phyloP scores from a whole-genome alignment of 2,329 filamentous ascomycete species.

The Alternaria angustiovoidea region DNA sequence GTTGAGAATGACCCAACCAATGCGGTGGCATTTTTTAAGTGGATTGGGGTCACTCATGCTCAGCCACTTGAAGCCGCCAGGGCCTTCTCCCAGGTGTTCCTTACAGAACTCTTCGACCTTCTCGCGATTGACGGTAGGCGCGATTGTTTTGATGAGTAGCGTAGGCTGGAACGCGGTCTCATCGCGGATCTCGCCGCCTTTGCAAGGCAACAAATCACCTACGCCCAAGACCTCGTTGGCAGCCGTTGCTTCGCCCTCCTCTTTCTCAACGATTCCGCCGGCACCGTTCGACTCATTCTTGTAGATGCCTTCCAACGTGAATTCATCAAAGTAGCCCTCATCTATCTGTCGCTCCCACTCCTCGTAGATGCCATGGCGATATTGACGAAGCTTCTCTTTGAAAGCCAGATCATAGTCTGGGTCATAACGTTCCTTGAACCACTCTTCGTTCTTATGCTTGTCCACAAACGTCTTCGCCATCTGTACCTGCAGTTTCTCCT shows the following conservation, averaged over 20 bases:
- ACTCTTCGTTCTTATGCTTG: constrained; percentile 93
- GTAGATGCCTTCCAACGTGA: constrained; percentile 90
- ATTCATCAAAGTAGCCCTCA: constrained; percentile 87
- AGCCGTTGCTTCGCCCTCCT: constrained; percentile 92
- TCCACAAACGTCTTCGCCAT: constrained; percentile 91
- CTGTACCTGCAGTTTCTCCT: constrained; percentile 69
- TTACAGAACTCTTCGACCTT: constrained; percentile 96
- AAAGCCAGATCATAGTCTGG: constrained; percentile 80
- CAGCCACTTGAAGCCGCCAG: constrained; percentile 94
- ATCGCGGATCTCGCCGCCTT: constrained; percentile 86
- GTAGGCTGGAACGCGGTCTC: constrained; percentile 89
- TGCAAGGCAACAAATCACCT: constrained; percentile 84
- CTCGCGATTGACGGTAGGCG: constrained; percentile 90
- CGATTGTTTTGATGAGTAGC: constrained; percentile 96
- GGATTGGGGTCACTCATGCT: constrained; percentile 97
- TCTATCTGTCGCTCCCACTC: constrained; percentile 92
- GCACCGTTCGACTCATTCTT: constrained; percentile 91
- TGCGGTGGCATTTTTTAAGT: constrained; percentile 94
- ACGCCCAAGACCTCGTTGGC: constrained; percentile 93
- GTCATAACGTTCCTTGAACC: constrained; percentile 96
- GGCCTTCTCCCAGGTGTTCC: constrained; percentile 88
- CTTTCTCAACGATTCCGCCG: constrained; percentile 87
- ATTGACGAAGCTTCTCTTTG: constrained; percentile 77
- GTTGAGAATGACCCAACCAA: constrained; percentile 98
- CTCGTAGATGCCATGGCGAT: constrained; percentile 77